A percentile compares a stretch with the other conserved stretches of the same genome.
Evolutionary conservation across 371 early-diverging fungal genomes (phyloP).

Genomic region (Mortierella sp.): DNA sequence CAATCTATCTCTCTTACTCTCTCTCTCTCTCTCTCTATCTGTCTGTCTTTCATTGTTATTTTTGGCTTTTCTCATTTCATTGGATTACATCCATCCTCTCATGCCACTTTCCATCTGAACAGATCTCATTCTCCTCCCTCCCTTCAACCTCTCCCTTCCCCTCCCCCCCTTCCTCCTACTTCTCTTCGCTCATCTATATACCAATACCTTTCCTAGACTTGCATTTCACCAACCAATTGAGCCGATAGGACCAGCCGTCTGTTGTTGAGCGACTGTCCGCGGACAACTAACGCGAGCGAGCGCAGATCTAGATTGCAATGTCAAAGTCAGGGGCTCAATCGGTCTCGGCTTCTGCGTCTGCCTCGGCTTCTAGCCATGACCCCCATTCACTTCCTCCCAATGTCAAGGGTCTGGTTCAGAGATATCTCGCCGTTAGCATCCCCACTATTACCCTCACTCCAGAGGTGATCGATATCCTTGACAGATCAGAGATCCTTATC

Average conservation of each 20-base stretch:
- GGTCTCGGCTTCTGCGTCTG: conserved; percentile 34
- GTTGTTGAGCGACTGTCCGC: too few relatives aligned
- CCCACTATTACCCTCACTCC: conserved; percentile 51
- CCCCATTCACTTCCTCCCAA: conserved; percentile 51
- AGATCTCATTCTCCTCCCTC: neutral
- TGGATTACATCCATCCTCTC: neutral
- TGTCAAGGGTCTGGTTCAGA: conserved; percentile 49
- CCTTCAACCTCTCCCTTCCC: neutral
- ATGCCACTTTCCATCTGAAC: conserved; percentile 19
- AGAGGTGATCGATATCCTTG: conserved; percentile 43
- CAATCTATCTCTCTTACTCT: neutral
- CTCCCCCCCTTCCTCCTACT: neutral
- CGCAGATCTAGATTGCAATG: conserved; percentile 21
- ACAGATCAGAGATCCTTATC: conserved; percentile 29
- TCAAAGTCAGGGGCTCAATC: conserved; percentile 53
- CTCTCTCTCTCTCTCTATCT: neutral
- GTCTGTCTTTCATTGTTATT: neutral
- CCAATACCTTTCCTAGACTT: neutral
- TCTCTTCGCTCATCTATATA: neutral
- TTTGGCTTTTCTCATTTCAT: neutral
- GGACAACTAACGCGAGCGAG: conserved; percentile 9
- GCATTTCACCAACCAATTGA: too few relatives aligned
- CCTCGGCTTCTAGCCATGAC: conserved; percentile 52
- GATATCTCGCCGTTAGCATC: conserved; percentile 48
- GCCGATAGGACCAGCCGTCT: too few relatives aligned